Base-by-base conservation (phyloP, 208 protist genomes). In the Trypanosoma vivax region DNA sequence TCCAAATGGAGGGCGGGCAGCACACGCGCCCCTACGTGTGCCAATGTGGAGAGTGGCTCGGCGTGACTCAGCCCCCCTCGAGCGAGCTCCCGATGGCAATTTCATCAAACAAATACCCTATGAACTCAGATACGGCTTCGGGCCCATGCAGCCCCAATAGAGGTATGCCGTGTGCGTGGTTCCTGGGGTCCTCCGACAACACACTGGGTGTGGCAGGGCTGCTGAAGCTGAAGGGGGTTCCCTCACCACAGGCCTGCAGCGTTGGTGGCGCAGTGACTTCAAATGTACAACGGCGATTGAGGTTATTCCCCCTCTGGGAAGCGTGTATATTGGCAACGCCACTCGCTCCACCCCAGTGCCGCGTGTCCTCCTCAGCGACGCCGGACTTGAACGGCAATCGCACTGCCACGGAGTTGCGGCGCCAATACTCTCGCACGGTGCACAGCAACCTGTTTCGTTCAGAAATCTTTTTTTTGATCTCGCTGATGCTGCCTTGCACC, bases 41-140 rank as follows among this genome's bases (percentile, higher is more conserved):
- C n/a, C n/a, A n/a, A n/a, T n/a, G n/a, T n/a, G n/a, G n/a, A n/a
- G n/a, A n/a, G n/a, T n/a, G n/a, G n/a, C n/a, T n/a, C 5, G 11
- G 43, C 10, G 14, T 19, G 21, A 49, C 14, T n/a, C n/a, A 31
- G 10, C 10, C 14, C 18, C 11, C 5, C 43, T 49, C 43, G 0
- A 19, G 39, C 6, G 23, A 11, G n/a, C 23, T 19, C 23, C 5
- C 6, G n/a, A 43, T 9, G 39, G 39, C 14, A 18, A 50, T 35
- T 14, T 49, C 45, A 39, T 77, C 77, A 45, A 89, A 79, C 2
- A 89, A 48, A 61, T 64, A 74, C 23, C 73, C 65, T 50, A 89
- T 82, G 56, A 89, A 89, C 24, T 84, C 76, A 0, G 81, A 76
- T 13, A 89, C 67, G 30, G 76, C 81, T 1, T 79, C 65, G 16